A percentile compares a stretch with the other conserved stretches of the same genome.
Conservation (phyloP, 805 yeast species). For the Clavispora fructus region DNA sequence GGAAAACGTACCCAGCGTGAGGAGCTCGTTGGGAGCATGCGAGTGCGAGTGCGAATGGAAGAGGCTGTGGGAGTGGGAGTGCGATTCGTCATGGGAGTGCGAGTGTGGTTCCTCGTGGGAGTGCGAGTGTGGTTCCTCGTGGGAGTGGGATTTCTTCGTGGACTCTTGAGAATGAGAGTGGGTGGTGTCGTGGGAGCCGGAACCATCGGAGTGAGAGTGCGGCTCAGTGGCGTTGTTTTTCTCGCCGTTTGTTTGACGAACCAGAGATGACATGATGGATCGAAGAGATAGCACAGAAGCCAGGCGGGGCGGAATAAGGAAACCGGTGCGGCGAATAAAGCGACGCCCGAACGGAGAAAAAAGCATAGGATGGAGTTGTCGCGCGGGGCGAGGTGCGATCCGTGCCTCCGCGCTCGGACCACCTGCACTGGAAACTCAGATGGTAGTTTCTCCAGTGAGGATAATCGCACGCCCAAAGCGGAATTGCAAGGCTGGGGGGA, state of each 20-base stretch:
- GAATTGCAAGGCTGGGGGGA: too few species aligned
- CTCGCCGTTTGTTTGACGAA: not conserved
- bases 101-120: conserved; percentile 1
- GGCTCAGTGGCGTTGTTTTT: not conserved
- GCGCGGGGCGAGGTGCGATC: not conserved
- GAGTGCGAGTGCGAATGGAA: conserved; percentile 31
- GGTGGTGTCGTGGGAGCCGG: not conserved
- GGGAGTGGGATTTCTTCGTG: not conserved
- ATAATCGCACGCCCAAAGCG: too few species aligned
- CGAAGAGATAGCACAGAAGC: not conserved
- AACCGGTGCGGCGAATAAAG: not conserved
- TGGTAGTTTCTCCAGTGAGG: not conserved
- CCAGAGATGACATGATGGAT: not conserved
- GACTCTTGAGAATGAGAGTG: too few species aligned
- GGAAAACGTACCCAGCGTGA: conserved; percentile 21
- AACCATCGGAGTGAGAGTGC: conserved; percentile 2
- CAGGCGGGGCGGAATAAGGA: not conserved
- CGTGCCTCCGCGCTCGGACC: not conserved
- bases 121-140: conserved; percentile 3
- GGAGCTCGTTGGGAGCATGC: conserved; percentile 40
- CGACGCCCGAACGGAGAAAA: not conserved
- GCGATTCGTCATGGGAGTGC: conserved; percentile 19
- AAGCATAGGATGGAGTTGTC: not conserved
- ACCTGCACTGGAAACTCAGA: not conserved
- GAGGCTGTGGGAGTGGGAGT: conserved; percentile 29